These are phyloP conservation scores for Haplosporangium sp. DNA, from an alignment of 371 early-diverging fungal species.

Conservation along the genomic window DNA sequence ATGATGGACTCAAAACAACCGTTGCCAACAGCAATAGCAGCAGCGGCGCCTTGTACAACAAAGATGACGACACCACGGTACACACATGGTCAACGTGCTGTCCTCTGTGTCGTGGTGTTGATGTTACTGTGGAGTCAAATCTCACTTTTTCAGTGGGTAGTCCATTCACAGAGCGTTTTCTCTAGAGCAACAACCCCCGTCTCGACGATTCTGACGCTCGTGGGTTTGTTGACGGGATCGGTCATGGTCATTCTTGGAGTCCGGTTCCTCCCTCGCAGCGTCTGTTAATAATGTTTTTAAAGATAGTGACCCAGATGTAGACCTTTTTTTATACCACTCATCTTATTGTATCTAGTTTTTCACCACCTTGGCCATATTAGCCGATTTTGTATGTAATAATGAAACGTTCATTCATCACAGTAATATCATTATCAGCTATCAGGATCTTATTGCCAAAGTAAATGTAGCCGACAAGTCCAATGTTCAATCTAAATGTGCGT, in stretches of 20 bases:
- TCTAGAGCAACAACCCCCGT: conserved; percentile 8
- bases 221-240: conserved; percentile 20
- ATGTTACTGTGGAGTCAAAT: conserved; percentile 21
- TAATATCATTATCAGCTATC: too few relatives aligned
- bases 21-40: background rate
- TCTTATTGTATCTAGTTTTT: too few relatives aligned
- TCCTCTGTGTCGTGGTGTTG: conserved; percentile 13
- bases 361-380: too few relatives aligned
- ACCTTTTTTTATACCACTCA: too few relatives aligned
- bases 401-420: too few relatives aligned
- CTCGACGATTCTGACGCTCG: conserved; percentile 10
- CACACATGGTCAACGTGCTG: conserved; percentile 1
- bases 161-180: conserved; percentile 9
- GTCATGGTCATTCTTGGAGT: conserved; percentile 20
- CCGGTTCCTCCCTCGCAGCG: conserved; percentile 6
- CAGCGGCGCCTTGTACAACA: background rate
- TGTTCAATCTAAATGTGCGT: too few relatives aligned
- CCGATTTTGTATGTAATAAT: too few relatives aligned
- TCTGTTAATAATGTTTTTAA: background rate
- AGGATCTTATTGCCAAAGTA: too few relatives aligned
- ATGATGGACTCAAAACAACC: background rate
- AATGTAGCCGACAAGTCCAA: too few relatives aligned
- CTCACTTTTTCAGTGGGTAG: conserved; percentile 37
- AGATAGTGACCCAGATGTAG: background rate
- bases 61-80: conserved; percentile 3